These are phyloP conservation scores for Geoglossum cookeanum DNA, from an alignment of 2,329 filamentous ascomycete genomes.

Conservation along the genomic window DNA sequence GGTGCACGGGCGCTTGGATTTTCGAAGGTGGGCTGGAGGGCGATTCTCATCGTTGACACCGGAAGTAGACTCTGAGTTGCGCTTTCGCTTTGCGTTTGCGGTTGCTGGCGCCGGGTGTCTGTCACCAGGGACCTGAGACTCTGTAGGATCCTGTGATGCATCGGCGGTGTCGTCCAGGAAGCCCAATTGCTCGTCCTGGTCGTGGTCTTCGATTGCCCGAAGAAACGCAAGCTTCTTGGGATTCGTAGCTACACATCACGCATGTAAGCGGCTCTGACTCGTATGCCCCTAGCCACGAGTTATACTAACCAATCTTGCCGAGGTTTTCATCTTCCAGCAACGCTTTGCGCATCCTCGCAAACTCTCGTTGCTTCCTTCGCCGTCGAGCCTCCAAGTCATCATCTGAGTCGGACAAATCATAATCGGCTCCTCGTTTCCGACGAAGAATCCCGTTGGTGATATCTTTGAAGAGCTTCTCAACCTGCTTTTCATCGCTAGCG, in stretches of 20 bases:
- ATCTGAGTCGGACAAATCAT: conserved; percentile 78
- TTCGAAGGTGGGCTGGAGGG: conserved; percentile 40
- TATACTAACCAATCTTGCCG: conserved; percentile 43
- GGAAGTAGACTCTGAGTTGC: conserved; percentile 19
- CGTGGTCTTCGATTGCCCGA: conserved; percentile 68
- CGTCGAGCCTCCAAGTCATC: conserved; percentile 63
- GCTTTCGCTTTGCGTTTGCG: conserved; percentile 22
- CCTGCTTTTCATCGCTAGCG: conserved; percentile 63
- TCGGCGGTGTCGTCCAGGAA: conserved; percentile 40
- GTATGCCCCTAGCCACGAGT: background rate
- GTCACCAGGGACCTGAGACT: conserved; percentile 20
- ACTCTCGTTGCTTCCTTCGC: conserved; percentile 69
- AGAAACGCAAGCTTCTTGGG: conserved; percentile 83
- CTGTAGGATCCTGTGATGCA: conserved; percentile 16
- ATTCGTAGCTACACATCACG: conserved; percentile 42
- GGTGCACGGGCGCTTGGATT: conserved; percentile 52
- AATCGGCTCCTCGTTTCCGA: conserved; percentile 58
- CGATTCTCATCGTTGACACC: conserved; percentile 27
- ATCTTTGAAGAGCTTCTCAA: conserved; percentile 83
- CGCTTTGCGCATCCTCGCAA: conserved; percentile 78
- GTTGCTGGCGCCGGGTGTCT: conserved; percentile 11
- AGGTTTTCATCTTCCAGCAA: conserved; percentile 77
- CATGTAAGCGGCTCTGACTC: background rate
- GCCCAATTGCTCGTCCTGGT: conserved; percentile 56
- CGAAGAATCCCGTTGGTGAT: conserved; percentile 77